phyloP scores from a whole-genome alignment of 257 asterid genomes.

The Rauvolfia tetraphylla region DNA sequence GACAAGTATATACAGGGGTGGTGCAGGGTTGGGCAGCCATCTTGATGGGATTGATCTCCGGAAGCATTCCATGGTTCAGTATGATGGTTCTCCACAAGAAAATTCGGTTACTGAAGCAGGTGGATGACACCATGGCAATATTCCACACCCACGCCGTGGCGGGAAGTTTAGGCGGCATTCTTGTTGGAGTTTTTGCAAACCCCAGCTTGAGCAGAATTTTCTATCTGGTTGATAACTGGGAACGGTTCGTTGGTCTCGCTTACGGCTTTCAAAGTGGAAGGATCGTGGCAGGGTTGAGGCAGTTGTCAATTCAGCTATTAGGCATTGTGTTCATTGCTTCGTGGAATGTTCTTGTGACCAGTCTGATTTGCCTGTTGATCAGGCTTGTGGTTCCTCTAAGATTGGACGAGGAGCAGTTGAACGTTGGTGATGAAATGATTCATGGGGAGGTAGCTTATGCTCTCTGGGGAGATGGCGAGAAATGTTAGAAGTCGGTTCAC shows the following conservation, averaged over 20 bases:
- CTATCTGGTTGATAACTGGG: slow-evolving; percentile 31
- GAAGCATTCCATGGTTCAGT: slow-evolving; percentile 75
- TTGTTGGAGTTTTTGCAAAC: slow-evolving; percentile 66
- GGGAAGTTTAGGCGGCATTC: slow-evolving; percentile 67
- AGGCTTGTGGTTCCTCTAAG: slow-evolving; percentile 47
- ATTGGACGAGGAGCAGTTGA: slow-evolving; percentile 49
- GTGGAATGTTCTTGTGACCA: slow-evolving; percentile 46
- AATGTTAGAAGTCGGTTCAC: slow-evolving; percentile 30
- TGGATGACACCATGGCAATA: slow-evolving; percentile 76
- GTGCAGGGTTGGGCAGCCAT: slow-evolving; percentile 95
- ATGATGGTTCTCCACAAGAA: slow-evolving; percentile 89
- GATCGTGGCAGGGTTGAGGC: slow-evolving; percentile 45
- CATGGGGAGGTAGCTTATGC: slow-evolving; percentile 88
- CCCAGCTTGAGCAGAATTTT: slow-evolving; percentile 48
- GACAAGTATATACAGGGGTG: slow-evolving; percentile 41
- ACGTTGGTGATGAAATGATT: slow-evolving; percentile 60
- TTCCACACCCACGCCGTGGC: slow-evolving; percentile 88
- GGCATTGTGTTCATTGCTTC: slow-evolving; percentile 44
- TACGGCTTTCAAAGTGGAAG: slow-evolving; percentile 48
- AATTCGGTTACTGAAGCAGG: slow-evolving; percentile 45
- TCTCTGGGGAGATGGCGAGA: slow-evolving; percentile 76
- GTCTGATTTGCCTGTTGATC: slow-evolving; percentile 56
- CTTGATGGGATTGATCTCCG: slow-evolving; percentile 67
- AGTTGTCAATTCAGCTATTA: slow-evolving; percentile 50
- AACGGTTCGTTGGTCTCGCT: slow-evolving; percentile 47